Evolutionary conservation across 768 basidiomycete species (phyloP).

Genomic region (Punctularia strigosozonata): DNA sequence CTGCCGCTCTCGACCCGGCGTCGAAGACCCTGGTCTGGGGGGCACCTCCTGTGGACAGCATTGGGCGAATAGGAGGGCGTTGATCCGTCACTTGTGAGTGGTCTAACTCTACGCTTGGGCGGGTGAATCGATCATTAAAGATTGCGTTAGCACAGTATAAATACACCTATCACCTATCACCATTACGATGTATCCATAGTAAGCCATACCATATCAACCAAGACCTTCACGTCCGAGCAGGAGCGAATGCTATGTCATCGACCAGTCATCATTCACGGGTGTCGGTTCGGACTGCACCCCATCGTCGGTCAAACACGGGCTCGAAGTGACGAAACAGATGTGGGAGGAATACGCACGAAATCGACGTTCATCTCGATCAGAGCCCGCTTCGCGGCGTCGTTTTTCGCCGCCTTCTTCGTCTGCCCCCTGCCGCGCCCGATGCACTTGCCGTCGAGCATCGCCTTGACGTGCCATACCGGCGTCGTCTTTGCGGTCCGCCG

Average conservation of each 20-base stretch:
- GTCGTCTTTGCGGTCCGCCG: conserved; percentile 50
- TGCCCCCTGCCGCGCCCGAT: conserved; percentile 54
- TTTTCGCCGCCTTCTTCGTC: conserved; percentile 71
- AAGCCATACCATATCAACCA: conserved; percentile 2
- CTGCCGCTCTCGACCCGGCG: conserved; percentile 44
- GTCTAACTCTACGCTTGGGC: too few relatives aligned
- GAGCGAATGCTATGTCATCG: conserved; percentile 2
- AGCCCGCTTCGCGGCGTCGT: conserved; percentile 73
- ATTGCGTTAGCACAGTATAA: conserved; percentile 1
- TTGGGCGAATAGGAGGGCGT: conserved; percentile 39
- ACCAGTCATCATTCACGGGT: background rate
- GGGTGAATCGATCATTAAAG: too few relatives aligned
- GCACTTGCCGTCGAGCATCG: conserved; percentile 46
- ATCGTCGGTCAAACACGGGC: background rate
- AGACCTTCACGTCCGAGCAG: background rate
- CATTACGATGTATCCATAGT: conserved; percentile 6
- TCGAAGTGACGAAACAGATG: too few relatives aligned
- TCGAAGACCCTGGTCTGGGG: conserved; percentile 60
- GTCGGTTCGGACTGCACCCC: too few relatives aligned
- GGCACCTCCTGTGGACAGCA: conserved; percentile 55
- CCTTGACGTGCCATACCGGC: conserved; percentile 63
- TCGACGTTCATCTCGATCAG: conserved; percentile 45
- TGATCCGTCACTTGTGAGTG: too few relatives aligned
- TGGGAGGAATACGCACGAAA: conserved; percentile 32
- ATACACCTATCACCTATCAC: conserved; percentile 1